Base-by-base conservation (phyloP, 2,329 filamentous ascomycete species). In the Botryotinia calthae region DNA sequence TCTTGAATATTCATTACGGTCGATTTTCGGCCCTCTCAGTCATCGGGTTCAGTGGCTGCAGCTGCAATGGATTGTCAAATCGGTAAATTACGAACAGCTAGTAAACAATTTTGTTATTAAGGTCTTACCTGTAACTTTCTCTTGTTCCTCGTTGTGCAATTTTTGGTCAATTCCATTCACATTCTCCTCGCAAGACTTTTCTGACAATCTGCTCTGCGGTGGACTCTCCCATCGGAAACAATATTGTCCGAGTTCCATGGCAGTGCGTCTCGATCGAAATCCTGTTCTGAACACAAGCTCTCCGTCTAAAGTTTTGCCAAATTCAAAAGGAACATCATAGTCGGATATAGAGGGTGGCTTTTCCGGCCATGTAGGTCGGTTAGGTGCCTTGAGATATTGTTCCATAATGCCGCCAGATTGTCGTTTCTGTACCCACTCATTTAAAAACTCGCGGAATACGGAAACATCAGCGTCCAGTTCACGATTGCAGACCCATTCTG, bases 401-500 rank as follows among this genome's bases (percentile, higher is more conserved):
- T 54, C 64, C 46, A 54, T 54, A 16, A 40, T 34, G 22, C 34
- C 28, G 2, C 18, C 31, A n/a, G 46, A 40, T 54, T 51, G 31
- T 40, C 46, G 46, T 28, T 54, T 40, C 16, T 22, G 2, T 28
- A 54, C 31, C 64, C 64, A 54, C 7, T 20, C 16, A 40, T 54
- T 2, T 1, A 66, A 20, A 40, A 40, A 66, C 12, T 40, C 16
- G 31, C 64, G 46, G n/a, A 54, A 66, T 2, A 20, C 31, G 9
- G 31, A 54, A 3, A 54, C 64, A 22, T 54, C 31, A 6, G 22
- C 37, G 14, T 75, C 73, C 22, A 74, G 64, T 70, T 75, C 63
- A 34, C 71, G 71, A 54, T 72, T 72, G 54, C 71, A 44, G n/a
- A 68, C 44, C 73, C 73, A 75, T 63, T 74, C 73, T 70, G 71